Conservation (phyloP, 23 red algal species). For the Gracilaria gracilis region DNA sequence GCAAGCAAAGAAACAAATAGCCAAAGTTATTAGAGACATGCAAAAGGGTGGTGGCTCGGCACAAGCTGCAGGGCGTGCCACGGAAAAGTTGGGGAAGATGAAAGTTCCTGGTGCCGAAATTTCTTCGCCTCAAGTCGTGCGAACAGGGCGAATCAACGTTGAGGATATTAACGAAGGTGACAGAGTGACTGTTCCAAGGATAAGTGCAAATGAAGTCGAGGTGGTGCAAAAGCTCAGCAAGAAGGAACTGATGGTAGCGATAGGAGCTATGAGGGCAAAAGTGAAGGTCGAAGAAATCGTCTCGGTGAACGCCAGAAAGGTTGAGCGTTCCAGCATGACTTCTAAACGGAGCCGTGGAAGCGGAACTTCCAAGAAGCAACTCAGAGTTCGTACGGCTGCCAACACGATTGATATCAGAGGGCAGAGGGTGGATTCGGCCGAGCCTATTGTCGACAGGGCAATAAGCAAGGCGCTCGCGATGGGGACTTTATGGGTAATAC, state of each 20-base stretch:
- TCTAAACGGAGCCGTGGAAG: neutral
- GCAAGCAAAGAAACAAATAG: constrained; percentile 72
- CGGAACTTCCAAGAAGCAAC: constrained; percentile 1
- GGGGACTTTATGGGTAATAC: constrained; percentile 88
- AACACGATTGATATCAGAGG: constrained; percentile 92
- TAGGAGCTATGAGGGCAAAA: constrained; percentile 73
- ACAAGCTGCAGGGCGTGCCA: constrained; percentile 52
- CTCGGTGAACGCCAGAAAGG: constrained; percentile 15
- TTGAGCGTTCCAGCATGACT: neutral
- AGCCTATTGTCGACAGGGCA: constrained; percentile 54
- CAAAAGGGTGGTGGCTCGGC: constrained; percentile 73
- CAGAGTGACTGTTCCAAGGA: constrained; percentile 49
- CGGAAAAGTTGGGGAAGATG: constrained; percentile 55
- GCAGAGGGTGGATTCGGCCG: constrained; percentile 81
- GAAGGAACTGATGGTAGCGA: constrained; percentile 76
- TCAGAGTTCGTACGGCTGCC: constrained; percentile 57
- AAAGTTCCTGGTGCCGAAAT: constrained; percentile 32
- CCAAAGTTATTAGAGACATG: constrained; percentile 70
- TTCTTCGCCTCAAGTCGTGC: neutral
- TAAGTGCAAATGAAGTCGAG: constrained; percentile 35
- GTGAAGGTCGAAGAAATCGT: constrained; percentile 58
- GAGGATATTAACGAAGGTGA: constrained; percentile 72
- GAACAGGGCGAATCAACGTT: constrained; percentile 2
- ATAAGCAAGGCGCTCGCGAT: constrained; percentile 74
- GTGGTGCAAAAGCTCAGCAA: constrained; percentile 68